Base-by-base conservation (phyloP, 441 rosid genomes). In the Corymbia citriodora region DNA sequence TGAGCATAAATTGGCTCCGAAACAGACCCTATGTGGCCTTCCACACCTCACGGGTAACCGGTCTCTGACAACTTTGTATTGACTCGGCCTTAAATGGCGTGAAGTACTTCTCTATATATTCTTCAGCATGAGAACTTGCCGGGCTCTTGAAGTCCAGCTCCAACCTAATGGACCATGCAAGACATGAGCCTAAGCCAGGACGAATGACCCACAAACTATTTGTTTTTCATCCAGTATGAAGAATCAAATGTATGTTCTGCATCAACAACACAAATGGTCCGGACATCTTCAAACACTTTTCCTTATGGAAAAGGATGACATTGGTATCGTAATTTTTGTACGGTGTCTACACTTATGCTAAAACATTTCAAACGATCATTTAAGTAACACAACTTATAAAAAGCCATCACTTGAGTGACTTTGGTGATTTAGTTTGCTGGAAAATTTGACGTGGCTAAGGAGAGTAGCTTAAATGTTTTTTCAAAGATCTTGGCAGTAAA, bases 271-370 rank as follows among this genome's bases (percentile, higher is more conserved):
- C 52, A 74, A 74, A 40, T 4, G 17, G 6, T 74, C 17, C 3
- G 2, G 52, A 7, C 9, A 21, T 21, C 16, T 40, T 74, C 83
- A 6, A 74, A 21, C 52, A 74, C 85, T 74, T 11, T 10, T 16
- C 12, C n/a, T 74, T 23, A 21, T 40, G 52, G 6, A 74, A 72
- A 74, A 40, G 50, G 50, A 74, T 9, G 2, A 21, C 6, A 74
- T 40, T 0, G 16, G 3, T 40, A 11, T 74, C 12, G 8, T 68
- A 8, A 68, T 11, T 23, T 74, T 40, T 40, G 49, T 74, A 74
- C 0, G 3, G 5, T 7, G 1, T 29, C 4, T 4, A 40, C 7
- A 10, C 21, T 74, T 13, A 40, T 23, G n/a, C 9, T 23, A 6
- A 8, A 74, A 74, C 49, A 36, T 40, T 74, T 36, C 3, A 2